Conservation (phyloP, 108 stramenopile species). For the Nitzschia putrida region DNA sequence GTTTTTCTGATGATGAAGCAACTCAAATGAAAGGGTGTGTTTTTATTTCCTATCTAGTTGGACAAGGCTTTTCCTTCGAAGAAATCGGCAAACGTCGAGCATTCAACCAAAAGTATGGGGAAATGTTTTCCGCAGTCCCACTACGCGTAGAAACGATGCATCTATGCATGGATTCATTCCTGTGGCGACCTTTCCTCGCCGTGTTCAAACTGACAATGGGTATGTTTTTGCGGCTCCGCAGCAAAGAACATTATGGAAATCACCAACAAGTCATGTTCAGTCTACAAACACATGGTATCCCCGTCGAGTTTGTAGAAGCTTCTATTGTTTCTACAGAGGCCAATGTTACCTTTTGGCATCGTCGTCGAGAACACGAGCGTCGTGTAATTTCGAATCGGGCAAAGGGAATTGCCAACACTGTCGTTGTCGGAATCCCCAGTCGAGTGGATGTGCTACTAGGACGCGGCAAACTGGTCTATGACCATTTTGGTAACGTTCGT, state of each 20-base stretch:
- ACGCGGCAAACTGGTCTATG: neutral
- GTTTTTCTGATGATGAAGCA: conserved; percentile 2
- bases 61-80: neutral
- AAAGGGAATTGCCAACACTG: neutral
- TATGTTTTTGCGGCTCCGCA: neutral
- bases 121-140: neutral
- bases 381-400: too few relatives aligned
- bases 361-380: neutral
- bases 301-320: neutral
- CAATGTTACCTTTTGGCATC: neutral
- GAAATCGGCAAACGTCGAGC: neutral
- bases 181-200: conserved; percentile 2
- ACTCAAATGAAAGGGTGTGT: conserved; percentile 18
- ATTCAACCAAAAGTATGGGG: neutral
- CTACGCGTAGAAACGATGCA: conserved; percentile 4
- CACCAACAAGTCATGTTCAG: neutral
- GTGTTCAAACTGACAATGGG: neutral
- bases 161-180: neutral
- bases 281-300: conserved; percentile 21
- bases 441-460: conserved; percentile 18
- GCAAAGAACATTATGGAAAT: conserved; percentile 7
- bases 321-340: neutral
- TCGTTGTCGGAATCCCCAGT: conserved; percentile 8
- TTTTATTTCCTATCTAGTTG: conserved; percentile 3
- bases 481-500: neutral